Evolutionary conservation across 495 filamentous ascomycete species (phyloP), one percentile per base, ranked within the genome.

Genomic region (Parachaetomium inaequale): DNA sequence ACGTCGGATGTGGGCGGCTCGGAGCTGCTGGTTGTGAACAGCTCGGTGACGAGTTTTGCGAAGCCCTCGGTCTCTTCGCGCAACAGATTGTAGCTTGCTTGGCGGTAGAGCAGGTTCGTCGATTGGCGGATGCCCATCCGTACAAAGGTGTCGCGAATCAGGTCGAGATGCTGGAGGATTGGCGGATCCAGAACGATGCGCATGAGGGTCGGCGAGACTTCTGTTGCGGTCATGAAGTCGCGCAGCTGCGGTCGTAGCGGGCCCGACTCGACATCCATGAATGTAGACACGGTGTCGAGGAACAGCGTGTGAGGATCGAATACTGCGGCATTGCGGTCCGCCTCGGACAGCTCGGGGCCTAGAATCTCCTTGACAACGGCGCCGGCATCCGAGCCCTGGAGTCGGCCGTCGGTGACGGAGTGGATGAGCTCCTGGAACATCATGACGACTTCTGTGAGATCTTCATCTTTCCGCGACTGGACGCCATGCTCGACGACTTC

Each of bases 51-150:
- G 4, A 86, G 63, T 61, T 88, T 87, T 11, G 84, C 82, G 68
- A 93, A 99, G 32, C 95, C 95, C 74, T 99, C 95, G 0, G 91
- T 89, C 74, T 99, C 95, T 78, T 99, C 95, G 32, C 95, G 84
- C 19, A 99, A 78, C 3, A 99, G 79, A 68, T 99, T 99, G 78
- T 96, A 96, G 70, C 95, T 97, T 1, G 92, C 90, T 71, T 98
- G 95, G 49, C 92, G 88, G 68, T 99, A 99, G 3, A 98, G 84
- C 19, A 93, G 75, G 67, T 94, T 92, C 8, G 95, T 99, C 56
- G 91, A 87, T 64, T 95, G 91, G 55, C 93, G 87, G 63, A 96
- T 89, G 4, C 86, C 88, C 68, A 93, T 85, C 52, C 87, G 84
- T n/a, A 82, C 78, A 69, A 97, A 99, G 0, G 87, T 90, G 5